Conservation (phyloP, 495 filamentous ascomycete genomes). For the Aspergillus egyptiacus region DNA sequence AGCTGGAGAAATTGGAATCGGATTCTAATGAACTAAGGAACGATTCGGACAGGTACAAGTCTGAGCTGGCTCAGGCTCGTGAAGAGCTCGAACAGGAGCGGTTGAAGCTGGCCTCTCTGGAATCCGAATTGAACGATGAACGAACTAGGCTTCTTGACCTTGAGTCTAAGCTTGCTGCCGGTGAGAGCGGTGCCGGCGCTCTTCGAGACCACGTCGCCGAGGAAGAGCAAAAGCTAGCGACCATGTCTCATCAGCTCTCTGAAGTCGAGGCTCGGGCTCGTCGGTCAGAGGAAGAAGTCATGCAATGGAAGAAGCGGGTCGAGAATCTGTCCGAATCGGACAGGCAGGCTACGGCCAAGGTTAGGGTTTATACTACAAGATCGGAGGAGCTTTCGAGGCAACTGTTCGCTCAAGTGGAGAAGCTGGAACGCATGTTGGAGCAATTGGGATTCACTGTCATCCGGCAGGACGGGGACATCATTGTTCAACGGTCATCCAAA, state of each 20-base stretch:
- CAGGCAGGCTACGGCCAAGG: slow-evolving; percentile 38
- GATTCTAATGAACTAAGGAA: slow-evolving; percentile 41
- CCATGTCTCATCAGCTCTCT: slow-evolving; percentile 57
- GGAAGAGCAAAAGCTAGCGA: slow-evolving; percentile 57
- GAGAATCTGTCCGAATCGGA: slow-evolving; percentile 47
- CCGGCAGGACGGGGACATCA: slow-evolving; percentile 64
- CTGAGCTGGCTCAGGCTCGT: slow-evolving; percentile 31
- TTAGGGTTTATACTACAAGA: slow-evolving; percentile 58
- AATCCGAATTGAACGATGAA: slow-evolving; percentile 60
- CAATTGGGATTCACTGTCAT: slow-evolving; percentile 75
- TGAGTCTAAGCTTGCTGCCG: slow-evolving; percentile 63
- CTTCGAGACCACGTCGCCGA: slow-evolving; percentile 64
- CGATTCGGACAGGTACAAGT: slow-evolving; percentile 36
- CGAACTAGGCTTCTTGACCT: slow-evolving; percentile 59
- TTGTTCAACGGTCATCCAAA: slow-evolving; percentile 70
- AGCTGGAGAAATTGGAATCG: slow-evolving; percentile 36
- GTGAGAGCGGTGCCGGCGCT: slow-evolving; percentile 72
- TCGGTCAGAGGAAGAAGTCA: slow-evolving; percentile 61
- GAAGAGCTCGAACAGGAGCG: slow-evolving; percentile 49
- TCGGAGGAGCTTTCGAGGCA: slow-evolving; percentile 78
- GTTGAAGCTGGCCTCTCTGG: slow-evolving; percentile 50
- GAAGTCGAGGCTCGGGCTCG: slow-evolving; percentile 59
- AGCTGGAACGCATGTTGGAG: slow-evolving; percentile 71
- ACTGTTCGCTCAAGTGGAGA: slow-evolving; percentile 71
- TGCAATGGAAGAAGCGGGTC: slow-evolving; percentile 52